Evolutionary conservation across 305 asterid genomes (phyloP), one percentile per base, ranked within the genome.

Genomic region (Fraxinus sp.): DNA sequence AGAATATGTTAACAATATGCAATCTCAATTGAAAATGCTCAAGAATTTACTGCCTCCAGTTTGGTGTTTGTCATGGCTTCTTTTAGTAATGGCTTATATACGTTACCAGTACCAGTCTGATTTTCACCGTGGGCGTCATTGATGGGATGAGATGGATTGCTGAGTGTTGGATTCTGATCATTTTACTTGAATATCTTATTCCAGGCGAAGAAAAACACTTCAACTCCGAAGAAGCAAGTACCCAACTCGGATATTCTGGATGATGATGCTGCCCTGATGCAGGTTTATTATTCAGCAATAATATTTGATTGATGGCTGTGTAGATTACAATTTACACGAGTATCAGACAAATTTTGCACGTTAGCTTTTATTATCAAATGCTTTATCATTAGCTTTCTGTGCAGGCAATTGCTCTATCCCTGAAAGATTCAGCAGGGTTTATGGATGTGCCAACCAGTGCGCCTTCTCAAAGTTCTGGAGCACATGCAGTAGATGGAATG

Each of bases 391-490:
- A 83, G 85, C 24, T 75, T 26, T 30, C 81, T 59, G 41, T 85
- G 73, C 90, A 95, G 98, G 98, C 97, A 55, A 95, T 95, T 79
- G 95, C 97, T 79, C 89, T 95, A 66, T 93, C 98, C 3, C 89
- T 93, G 64, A 91, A 91, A 88, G 95, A 90, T 83, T 86, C 91
- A 49, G 84, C 87, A 43, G 91, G 90, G 74, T 59, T 85, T 79
- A 66, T 74, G 46, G 84, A 87, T 66, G 84, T 26, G 59, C 86
- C 49, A 82, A 75, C 77, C 71, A 74, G 35, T 82, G 75, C 82
- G 59, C 77, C 92, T 84, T 78, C 86, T 28, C 87, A 78, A 79
- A 77, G 83, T 79, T 83, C 84, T 30, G 85, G 79, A 39, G 73
- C 78, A 22, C 72, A 76, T 79, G 80, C 82, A 8, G 62, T 41